A percentile compares a stretch with the other conserved stretches of the same genome.
These are phyloP conservation scores for Auricularia auricula-judae DNA, from an alignment of 768 basidiomycete genomes.

Conservation along the genomic window DNA sequence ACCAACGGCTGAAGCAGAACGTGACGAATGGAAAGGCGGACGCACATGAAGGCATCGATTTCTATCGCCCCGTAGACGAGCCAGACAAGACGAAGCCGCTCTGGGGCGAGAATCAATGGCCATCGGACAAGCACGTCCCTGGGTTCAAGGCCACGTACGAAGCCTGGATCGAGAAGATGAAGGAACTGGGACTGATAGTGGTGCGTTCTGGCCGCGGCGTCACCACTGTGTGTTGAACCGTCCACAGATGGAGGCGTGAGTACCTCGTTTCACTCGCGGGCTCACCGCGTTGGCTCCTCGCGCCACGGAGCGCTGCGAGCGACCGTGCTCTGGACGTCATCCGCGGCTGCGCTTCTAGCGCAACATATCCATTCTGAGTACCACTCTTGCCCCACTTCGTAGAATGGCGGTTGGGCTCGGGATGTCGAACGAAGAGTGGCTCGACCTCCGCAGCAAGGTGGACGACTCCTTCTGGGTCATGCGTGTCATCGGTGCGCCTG, in stretches of 20 bases:
- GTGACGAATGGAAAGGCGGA: slow-evolving; percentile 78
- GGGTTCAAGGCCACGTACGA: slow-evolving; percentile 56
- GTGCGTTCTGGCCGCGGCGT: neutral
- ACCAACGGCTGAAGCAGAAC: slow-evolving; percentile 71
- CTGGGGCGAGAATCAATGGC: slow-evolving; percentile 88
- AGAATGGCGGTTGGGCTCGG: slow-evolving; percentile 80
- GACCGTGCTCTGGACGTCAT: no score
- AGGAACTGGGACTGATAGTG: slow-evolving; percentile 60
- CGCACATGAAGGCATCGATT: slow-evolving; percentile 77
- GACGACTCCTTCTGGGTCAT: slow-evolving; percentile 86
- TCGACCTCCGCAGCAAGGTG: slow-evolving; percentile 52
- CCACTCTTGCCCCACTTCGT: neutral
- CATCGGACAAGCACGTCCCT: slow-evolving; percentile 29
- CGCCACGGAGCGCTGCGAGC: no score
- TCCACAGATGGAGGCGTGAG: slow-evolving; percentile 64
- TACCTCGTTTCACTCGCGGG: slow-evolving; percentile 6
- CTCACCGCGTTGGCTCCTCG: neutral
- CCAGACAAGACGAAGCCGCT: slow-evolving; percentile 62
- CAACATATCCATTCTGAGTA: neutral
- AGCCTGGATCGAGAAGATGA: slow-evolving; percentile 79
- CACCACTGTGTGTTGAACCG: neutral
- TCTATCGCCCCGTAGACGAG: slow-evolving; percentile 61
- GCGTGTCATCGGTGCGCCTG: slow-evolving; percentile 58
- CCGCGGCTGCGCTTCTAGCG: no score
- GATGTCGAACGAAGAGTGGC: slow-evolving; percentile 60